Evolutionary conservation across 2,329 filamentous ascomycete species (phyloP).

Genomic region (Cercospora sp.): DNA sequence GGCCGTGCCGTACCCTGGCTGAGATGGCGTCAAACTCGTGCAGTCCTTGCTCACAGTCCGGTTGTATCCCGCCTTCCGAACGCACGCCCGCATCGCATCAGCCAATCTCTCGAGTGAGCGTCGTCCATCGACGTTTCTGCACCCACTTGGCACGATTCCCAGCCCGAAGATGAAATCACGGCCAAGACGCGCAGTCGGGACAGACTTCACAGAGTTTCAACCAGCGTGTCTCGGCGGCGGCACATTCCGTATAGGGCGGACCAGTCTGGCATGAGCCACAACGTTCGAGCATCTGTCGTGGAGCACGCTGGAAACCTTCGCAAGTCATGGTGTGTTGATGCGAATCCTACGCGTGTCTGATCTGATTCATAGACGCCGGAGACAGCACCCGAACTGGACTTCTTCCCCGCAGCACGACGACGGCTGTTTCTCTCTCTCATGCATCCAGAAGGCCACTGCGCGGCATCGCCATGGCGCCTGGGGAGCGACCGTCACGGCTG

Average conservation of each 20-base stretch:
- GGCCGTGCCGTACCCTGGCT: neutral
- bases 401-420: neutral
- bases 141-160: neutral
- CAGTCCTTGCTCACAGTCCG: neutral
- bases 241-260: neutral
- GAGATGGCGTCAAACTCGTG: constrained; percentile 10
- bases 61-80: constrained; percentile 1
- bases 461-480: neutral
- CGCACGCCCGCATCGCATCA: neutral
- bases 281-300: neutral
- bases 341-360: neutral
- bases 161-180: neutral
- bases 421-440: neutral
- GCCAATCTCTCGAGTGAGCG: neutral
- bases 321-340: constrained; percentile 6
- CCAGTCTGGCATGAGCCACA: neutral
- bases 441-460: neutral
- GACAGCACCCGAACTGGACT: neutral
- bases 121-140: neutral
- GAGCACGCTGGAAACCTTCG: neutral
- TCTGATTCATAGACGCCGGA: constrained; percentile 2
- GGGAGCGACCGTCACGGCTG: neutral
- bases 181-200: constrained; percentile 8
- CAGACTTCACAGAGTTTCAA: constrained; percentile 10
- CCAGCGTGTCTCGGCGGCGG: constrained; percentile 1